phyloP scores from a whole-genome alignment of 345 rosid genomes.

The Salix viminalis region DNA sequence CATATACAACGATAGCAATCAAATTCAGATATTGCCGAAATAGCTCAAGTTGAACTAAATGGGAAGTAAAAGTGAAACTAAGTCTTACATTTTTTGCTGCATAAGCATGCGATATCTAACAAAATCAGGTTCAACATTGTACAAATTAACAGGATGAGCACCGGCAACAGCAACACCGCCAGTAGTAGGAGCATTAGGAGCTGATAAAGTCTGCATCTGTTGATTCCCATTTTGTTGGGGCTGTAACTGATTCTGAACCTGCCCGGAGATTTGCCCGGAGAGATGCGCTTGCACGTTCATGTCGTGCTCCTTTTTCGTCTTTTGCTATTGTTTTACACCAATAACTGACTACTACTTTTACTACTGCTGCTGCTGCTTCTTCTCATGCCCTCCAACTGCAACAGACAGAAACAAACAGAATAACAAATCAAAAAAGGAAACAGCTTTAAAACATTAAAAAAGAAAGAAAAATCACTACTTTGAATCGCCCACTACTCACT shows the following conservation, averaged over 20 bases:
- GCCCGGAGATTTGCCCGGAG: constrained; percentile 54
- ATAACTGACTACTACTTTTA: constrained; percentile 11
- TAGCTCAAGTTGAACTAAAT: neutral
- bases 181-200: constrained; percentile 15
- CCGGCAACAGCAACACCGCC: constrained; percentile 19
- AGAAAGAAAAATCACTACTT: neutral
- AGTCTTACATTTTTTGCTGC: constrained; percentile 56
- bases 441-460: neutral
- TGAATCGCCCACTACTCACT: neutral
- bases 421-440: neutral
- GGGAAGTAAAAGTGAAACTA: neutral
- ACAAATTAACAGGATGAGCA: constrained; percentile 23
- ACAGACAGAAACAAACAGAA: neutral
- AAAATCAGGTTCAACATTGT: constrained; percentile 47
- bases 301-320: neutral
- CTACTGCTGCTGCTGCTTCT: constrained; percentile 8
- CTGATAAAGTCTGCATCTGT: constrained; percentile 50
- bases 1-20: neutral
- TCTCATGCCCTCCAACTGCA: constrained; percentile 1
- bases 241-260: constrained; percentile 52
- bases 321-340: neutral
- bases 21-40: neutral
- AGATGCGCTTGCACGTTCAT: constrained; percentile 69
- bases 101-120: constrained; percentile 36
- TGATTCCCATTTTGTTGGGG: constrained; percentile 65